phyloP scores from a whole-genome alignment of 139 green algal genomes.

The Eudorina sp. region DNA sequence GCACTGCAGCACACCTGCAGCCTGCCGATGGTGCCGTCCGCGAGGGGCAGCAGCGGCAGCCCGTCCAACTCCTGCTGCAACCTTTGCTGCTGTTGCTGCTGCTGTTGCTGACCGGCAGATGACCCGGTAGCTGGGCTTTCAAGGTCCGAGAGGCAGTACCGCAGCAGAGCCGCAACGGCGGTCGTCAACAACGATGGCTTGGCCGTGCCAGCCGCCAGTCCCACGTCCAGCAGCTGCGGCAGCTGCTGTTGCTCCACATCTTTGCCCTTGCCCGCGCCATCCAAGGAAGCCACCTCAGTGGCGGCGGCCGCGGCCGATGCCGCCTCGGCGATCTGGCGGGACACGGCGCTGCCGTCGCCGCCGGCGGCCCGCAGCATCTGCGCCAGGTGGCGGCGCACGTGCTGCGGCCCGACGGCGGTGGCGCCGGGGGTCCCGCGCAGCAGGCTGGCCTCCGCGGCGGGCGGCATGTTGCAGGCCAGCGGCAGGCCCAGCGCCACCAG shows the following conservation, averaged over 20 bases:
- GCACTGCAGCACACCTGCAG: constrained; percentile 7
- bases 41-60: constrained; percentile 73
- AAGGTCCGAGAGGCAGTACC: constrained; percentile 77
- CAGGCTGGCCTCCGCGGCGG: constrained; percentile 5
- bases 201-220: background rate
- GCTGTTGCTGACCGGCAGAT: background rate
- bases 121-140: background rate
- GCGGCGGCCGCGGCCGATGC: background rate
- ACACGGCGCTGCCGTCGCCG: background rate
- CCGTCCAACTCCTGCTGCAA: constrained; percentile 63
- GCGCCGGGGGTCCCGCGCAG: constrained; percentile 37
- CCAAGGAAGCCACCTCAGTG: background rate
- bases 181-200: background rate
- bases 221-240: background rate
- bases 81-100: background rate
- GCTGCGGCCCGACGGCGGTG: background rate
- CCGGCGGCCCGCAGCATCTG: constrained; percentile 12
- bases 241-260: background rate
- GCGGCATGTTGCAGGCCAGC: constrained; percentile 49
- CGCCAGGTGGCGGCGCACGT: constrained; percentile 44
- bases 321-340: background rate
- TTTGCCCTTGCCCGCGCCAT: background rate
- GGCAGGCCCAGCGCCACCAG: constrained; percentile 57
- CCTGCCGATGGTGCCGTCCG: constrained; percentile 55
- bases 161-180: constrained; percentile 59